A percentile compares a stretch with the other conserved stretches of the same genome.
Evolutionary conservation across 2,329 filamentous ascomycete species (phyloP).

Genomic region (Exophiala viscosa): DNA sequence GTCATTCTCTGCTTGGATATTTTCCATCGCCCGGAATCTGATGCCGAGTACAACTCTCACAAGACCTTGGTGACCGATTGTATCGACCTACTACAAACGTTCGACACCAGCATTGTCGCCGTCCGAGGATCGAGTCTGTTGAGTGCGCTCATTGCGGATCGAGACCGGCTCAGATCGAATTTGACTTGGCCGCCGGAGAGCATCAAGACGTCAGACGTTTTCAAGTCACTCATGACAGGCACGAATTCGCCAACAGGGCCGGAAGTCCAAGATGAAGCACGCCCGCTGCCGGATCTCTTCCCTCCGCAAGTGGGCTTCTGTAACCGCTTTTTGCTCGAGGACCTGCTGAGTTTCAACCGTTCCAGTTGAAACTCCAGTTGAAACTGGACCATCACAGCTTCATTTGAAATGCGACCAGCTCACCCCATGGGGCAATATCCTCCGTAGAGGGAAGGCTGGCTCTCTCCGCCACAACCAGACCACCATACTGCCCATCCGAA

Average conservation of each 20-base stretch:
- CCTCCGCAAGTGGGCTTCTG: too few relatives aligned
- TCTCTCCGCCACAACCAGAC: too few relatives aligned
- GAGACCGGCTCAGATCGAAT: neutral
- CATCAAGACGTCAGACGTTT: conserved; percentile 6
- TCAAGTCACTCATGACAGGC: neutral
- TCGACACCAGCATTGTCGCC: conserved; percentile 16
- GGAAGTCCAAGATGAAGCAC: too few relatives aligned
- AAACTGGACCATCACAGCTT: too few relatives aligned
- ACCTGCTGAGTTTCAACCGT: too few relatives aligned
- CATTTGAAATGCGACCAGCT: too few relatives aligned
- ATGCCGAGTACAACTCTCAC: conserved; percentile 13
- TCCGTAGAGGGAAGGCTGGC: too few relatives aligned
- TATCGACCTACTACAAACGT: conserved; percentile 12
- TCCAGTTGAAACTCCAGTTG: too few relatives aligned
- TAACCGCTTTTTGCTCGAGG: too few relatives aligned
- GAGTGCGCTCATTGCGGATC: conserved; percentile 5
- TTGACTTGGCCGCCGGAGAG: conserved; percentile 5
- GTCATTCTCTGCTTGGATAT: conserved; percentile 39
- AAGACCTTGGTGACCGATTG: conserved; percentile 16
- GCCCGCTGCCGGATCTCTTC: too few relatives aligned
- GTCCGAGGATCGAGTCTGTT: conserved; percentile 16
- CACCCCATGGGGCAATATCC: too few relatives aligned
- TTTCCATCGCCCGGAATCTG: conserved; percentile 31
- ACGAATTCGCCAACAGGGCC: neutral
- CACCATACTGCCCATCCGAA: too few relatives aligned